phyloP scores from a whole-genome alignment of 1,284 basidiomycete genomes.

The Cutaneotrichosporon cutaneum region DNA sequence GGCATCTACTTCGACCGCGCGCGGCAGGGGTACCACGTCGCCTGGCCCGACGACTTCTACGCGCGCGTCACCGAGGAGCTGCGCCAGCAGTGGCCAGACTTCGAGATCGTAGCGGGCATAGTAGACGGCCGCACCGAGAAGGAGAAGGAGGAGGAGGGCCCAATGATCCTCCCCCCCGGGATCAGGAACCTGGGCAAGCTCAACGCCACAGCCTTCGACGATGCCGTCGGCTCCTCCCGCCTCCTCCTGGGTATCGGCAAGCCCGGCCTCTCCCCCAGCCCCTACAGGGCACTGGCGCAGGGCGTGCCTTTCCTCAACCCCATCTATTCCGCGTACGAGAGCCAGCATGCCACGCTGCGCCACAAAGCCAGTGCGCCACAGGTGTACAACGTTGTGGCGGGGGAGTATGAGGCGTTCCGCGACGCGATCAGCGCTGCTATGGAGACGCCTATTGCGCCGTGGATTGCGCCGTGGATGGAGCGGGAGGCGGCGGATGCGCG shows the following conservation, averaged over 20 bases:
- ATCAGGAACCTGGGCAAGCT: slow-evolving; percentile 26
- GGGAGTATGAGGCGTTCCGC: slow-evolving; percentile 27
- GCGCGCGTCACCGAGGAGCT: slow-evolving; percentile 23
- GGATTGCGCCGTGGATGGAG: slow-evolving; percentile 18
- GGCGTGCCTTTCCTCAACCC: slow-evolving; percentile 15
- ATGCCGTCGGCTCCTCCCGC: slow-evolving; percentile 12
- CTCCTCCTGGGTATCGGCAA: slow-evolving; percentile 29
- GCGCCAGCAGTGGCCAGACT: slow-evolving; percentile 24
- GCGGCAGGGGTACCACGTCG: background rate
- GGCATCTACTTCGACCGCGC: slow-evolving; percentile 23
- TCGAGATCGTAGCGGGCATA: slow-evolving; percentile 29
- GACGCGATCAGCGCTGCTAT: slow-evolving; percentile 25
- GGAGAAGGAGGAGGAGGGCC: slow-evolving; percentile 6
- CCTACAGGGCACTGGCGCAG: slow-evolving; percentile 16
- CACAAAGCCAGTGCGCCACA: too few relatives aligned
- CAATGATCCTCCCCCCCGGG: slow-evolving; percentile 16
- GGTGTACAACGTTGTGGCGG: slow-evolving; percentile 30
- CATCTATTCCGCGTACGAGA: background rate
- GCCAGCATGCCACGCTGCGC: too few relatives aligned
- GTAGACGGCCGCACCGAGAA: slow-evolving; percentile 15
- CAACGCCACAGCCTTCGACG: slow-evolving; percentile 20
- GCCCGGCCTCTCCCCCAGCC: slow-evolving; percentile 24
- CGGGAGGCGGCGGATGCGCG: slow-evolving; percentile 20
- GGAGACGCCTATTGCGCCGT: slow-evolving; percentile 24
- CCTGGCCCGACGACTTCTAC: slow-evolving; percentile 14